Evolutionary conservation across 441 rosid genomes (phyloP).

Genomic region (Populus hybrid): DNA sequence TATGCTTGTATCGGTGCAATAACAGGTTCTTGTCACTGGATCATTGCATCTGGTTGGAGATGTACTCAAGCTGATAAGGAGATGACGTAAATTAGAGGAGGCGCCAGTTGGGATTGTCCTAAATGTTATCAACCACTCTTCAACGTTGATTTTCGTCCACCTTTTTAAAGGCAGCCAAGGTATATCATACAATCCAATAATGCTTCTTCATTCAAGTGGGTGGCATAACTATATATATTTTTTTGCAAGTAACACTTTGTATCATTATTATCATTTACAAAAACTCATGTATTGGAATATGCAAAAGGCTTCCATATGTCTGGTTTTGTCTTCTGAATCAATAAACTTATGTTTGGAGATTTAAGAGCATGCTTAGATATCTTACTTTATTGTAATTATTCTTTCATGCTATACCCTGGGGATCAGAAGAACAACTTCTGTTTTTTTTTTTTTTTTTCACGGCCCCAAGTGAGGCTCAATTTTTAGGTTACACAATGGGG

Average conservation of each 20-base stretch:
- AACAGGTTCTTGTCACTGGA: conserved; percentile 56
- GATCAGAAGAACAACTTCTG: background rate
- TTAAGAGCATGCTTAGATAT: background rate
- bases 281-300: background rate
- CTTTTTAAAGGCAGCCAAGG: background rate
- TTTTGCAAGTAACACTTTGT: background rate
- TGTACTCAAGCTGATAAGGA: conserved; percentile 54
- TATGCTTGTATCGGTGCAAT: background rate
- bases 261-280: background rate
- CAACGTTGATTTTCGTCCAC: background rate
- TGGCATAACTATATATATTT: background rate
- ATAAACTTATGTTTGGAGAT: background rate
- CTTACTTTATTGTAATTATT: background rate
- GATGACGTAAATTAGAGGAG: background rate
- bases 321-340: background rate
- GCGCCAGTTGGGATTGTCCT: background rate
- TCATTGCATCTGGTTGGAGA: conserved; percentile 88
- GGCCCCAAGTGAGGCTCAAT: background rate
- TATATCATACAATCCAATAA: background rate
- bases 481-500: background rate
- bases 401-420: background rate
- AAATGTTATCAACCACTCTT: background rate
- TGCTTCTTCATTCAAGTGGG: background rate
- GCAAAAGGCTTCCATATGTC: background rate
- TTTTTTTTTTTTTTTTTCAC: no score